A percentile compares a stretch with the other conserved stretches of the same genome.
Conservation (phyloP, 768 basidiomycete genomes). For the Hirschioporus abietinus region DNA sequence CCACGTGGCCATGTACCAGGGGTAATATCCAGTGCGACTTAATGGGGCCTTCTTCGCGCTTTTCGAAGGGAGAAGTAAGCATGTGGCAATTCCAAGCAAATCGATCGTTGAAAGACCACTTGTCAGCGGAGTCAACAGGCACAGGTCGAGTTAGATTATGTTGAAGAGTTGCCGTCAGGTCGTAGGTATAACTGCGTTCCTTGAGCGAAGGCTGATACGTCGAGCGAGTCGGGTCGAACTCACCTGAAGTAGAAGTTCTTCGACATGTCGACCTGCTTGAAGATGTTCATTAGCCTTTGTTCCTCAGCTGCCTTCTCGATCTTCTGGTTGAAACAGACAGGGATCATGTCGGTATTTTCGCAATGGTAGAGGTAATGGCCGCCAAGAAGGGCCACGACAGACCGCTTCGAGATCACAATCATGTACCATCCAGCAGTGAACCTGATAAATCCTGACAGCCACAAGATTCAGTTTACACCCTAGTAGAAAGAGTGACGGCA, state of each 20-base stretch:
- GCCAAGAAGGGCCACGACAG: slow-evolving; percentile 88
- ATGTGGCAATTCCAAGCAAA: slow-evolving; percentile 96
- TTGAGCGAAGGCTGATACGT: slow-evolving; percentile 7
- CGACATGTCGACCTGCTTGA: slow-evolving; percentile 96
- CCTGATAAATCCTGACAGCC: slow-evolving; percentile 69
- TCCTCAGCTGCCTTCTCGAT: slow-evolving; percentile 87
- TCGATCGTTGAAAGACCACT: slow-evolving; percentile 76
- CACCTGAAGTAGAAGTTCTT: slow-evolving; percentile 99
- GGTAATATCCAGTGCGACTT: slow-evolving; percentile 84
- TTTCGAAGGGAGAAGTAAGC: slow-evolving; percentile 61
- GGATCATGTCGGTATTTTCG: slow-evolving; percentile 82
- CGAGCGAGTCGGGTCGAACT: slow-evolving; percentile 4
- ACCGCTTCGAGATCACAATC: slow-evolving; percentile 83
- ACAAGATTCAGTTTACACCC: neutral
- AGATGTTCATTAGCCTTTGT: slow-evolving; percentile 80
- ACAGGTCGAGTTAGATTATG: slow-evolving; percentile 70
- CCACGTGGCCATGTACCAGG: slow-evolving; percentile 92
- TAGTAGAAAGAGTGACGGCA: neutral
- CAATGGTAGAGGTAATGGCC: slow-evolving; percentile 97
- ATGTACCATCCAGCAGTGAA: slow-evolving; percentile 98
- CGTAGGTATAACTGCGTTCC: slow-evolving; percentile 80
- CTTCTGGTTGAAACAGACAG: slow-evolving; percentile 74
- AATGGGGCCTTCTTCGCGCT: slow-evolving; percentile 30
- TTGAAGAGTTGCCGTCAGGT: slow-evolving; percentile 93
- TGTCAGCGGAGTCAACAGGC: slow-evolving; percentile 33